Evolutionary conservation across 208 protist species (phyloP).

Genomic region (Acanthamoeba castellanii): DNA sequence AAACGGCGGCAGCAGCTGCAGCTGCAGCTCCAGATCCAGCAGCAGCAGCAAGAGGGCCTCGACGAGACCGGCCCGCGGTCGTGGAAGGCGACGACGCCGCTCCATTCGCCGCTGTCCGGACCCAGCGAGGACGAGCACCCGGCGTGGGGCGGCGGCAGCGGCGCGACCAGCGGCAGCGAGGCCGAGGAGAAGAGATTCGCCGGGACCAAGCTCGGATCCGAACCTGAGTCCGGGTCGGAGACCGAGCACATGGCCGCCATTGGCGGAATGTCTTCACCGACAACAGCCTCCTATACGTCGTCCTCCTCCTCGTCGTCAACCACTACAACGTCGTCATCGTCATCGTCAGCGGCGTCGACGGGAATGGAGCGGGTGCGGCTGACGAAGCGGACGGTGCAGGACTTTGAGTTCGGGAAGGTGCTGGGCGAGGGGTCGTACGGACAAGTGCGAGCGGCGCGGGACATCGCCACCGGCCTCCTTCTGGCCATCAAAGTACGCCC

Average conservation of each 20-base stretch:
- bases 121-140: too few species aligned
- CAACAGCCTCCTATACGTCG: neutral
- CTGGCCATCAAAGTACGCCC: slow-evolving; percentile 17
- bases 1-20: neutral
- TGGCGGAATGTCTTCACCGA: too few species aligned
- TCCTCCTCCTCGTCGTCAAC: neutral
- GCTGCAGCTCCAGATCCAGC: neutral
- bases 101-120: too few species aligned
- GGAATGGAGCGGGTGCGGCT: neutral
- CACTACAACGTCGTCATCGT: neutral
- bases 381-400: slow-evolving; percentile 30
- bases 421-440: slow-evolving; percentile 56
- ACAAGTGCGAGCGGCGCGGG: slow-evolving; percentile 41
- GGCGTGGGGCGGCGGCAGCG: too few species aligned
- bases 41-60: too few species aligned
- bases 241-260: too few species aligned
- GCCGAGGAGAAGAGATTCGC: neutral
- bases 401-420: slow-evolving; percentile 54
- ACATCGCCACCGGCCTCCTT: neutral
- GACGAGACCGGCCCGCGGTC: too few species aligned
- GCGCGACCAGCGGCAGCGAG: neutral
- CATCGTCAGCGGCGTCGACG: too few species aligned
- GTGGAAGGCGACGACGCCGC: too few species aligned
- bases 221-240: neutral
- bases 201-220: neutral